phyloP scores from a whole-genome alignment of 441 rosid genomes.

The Gossypium aridum region DNA sequence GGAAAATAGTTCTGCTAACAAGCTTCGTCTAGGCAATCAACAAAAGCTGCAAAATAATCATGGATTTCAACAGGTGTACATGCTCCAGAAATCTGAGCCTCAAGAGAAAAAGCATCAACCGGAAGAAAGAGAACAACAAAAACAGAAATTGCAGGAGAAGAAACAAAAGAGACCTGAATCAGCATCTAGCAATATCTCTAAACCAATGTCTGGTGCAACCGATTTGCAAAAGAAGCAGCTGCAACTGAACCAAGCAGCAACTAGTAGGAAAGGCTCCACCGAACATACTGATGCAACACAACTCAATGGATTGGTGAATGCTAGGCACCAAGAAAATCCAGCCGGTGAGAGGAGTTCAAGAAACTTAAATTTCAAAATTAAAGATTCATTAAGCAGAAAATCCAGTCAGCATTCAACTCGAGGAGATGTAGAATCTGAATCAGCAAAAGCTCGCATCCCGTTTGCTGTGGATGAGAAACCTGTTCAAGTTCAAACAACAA shows the following conservation, averaged over 20 bases:
- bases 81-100: conserved; percentile 20
- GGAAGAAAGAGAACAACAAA: conserved; percentile 29
- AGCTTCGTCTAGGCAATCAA: conserved; percentile 22
- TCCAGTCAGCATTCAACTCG: conserved; percentile 13
- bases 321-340: conserved; percentile 20
- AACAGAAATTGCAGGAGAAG: conserved; percentile 32
- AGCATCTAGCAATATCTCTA: conserved; percentile 19
- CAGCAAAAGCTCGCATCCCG: conserved; percentile 11
- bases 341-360: conserved; percentile 16
- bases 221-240: conserved; percentile 27
- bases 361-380: conserved; percentile 10
- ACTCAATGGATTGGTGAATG: conserved; percentile 18
- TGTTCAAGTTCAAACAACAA: conserved; percentile 19
- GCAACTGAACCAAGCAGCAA: conserved; percentile 25
- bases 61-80: conserved; percentile 23
- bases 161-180: conserved; percentile 27
- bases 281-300: conserved; percentile 21
- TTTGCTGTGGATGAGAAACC: conserved; percentile 26
- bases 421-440: conserved; percentile 21
- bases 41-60: conserved; percentile 20
- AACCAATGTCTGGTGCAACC: conserved; percentile 18
- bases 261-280: conserved; percentile 24
- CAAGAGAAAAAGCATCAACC: conserved; percentile 23
- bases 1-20: conserved; percentile 28
- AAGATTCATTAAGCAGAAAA: conserved; percentile 20